A percentile compares a stretch with the other conserved stretches of the same genome.
Evolutionary conservation across 2,329 filamentous ascomycete species (phyloP).

Genomic region (Sarocladium strictum): DNA sequence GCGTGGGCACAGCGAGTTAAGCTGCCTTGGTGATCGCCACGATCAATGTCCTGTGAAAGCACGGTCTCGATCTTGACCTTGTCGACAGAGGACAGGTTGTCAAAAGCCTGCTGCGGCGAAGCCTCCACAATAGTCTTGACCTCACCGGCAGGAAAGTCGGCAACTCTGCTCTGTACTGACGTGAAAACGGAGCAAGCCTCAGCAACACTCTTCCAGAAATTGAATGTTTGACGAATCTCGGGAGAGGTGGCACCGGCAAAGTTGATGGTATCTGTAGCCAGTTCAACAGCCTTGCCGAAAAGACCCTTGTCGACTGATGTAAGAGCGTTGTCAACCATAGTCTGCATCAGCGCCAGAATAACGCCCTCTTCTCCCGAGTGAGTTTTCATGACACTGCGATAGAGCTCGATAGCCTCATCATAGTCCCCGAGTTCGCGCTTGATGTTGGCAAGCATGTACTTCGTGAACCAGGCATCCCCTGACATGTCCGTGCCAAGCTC

Average conservation of each 20-base stretch:
- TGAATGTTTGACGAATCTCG: slow-evolving; percentile 68
- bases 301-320: slow-evolving; percentile 74
- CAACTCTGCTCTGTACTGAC: slow-evolving; percentile 62
- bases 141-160: slow-evolving; percentile 53
- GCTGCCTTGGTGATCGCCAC: slow-evolving; percentile 20
- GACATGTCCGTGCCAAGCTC: slow-evolving; percentile 41
- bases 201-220: slow-evolving; percentile 88
- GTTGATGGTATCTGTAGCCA: slow-evolving; percentile 62
- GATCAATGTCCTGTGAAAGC: slow-evolving; percentile 33
- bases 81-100: slow-evolving; percentile 64
- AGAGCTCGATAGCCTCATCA: slow-evolving; percentile 73
- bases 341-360: slow-evolving; percentile 80
- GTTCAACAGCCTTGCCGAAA: slow-evolving; percentile 74
- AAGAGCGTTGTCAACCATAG: slow-evolving; percentile 75
- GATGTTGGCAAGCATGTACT: slow-evolving; percentile 94
- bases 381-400: slow-evolving; percentile 63
- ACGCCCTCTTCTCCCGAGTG: slow-evolving; percentile 78
- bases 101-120: slow-evolving; percentile 48
- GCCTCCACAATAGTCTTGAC: slow-evolving; percentile 54
- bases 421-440: slow-evolving; percentile 88
- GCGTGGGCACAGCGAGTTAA: slow-evolving; percentile 59
- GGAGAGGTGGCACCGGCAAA: slow-evolving; percentile 56
- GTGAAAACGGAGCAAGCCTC: slow-evolving; percentile 85
- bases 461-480: slow-evolving; percentile 85
- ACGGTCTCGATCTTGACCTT: slow-evolving; percentile 42